Conservation (phyloP, 345 rosid genomes). For the Combretum micranthum region DNA sequence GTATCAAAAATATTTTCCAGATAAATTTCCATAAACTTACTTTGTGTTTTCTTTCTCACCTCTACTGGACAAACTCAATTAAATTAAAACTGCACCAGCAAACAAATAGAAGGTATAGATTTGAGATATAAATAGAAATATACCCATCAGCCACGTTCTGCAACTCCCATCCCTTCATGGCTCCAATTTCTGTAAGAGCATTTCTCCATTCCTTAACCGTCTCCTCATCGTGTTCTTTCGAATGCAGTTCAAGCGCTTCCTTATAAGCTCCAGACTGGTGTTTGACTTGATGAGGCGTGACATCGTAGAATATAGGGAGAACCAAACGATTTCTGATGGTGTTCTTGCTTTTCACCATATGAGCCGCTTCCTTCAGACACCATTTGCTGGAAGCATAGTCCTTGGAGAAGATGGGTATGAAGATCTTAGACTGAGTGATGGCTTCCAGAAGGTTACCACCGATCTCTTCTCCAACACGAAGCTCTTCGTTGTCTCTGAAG, state of each 20-base stretch:
- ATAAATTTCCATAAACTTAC: too few species aligned
- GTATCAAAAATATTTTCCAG: too few species aligned
- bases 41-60: too few species aligned
- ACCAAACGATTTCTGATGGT: not conserved
- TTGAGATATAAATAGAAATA: too few species aligned
- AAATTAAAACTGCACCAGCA: too few species aligned
- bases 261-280: not conserved
- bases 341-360: not conserved
- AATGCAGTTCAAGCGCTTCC: not conserved
- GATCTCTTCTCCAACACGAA: not conserved
- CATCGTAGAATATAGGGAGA: slow-evolving; percentile 1
- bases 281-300: not conserved
- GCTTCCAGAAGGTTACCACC: not conserved
- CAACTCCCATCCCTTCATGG: too few species aligned
- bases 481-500: slow-evolving; percentile 3
- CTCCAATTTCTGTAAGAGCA: too few species aligned
- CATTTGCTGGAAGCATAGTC: not conserved
- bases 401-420: slow-evolving; percentile 6
- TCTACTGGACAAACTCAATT: too few species aligned
- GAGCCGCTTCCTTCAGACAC: not conserved
- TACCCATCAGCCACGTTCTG: too few species aligned
- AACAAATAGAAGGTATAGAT: too few species aligned
- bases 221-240: not conserved
- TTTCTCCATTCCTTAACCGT: too few species aligned
- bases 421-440: not conserved